Evolutionary conservation across 1,284 basidiomycete species (phyloP), one percentile per base, ranked within the genome.

Genomic region (Ganoderma boninense): DNA sequence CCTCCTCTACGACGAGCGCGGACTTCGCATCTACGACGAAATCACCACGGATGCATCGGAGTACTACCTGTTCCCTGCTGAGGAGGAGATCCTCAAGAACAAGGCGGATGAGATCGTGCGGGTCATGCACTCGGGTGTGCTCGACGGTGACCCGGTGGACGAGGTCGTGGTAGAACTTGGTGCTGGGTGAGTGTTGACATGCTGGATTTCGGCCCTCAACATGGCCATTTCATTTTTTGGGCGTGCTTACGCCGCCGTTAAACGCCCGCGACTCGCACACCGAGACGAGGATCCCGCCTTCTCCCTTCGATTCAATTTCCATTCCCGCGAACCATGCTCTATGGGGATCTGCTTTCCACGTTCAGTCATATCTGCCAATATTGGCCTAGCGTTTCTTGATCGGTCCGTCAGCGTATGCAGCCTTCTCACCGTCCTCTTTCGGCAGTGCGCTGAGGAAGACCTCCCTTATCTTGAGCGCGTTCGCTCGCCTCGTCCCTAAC

Each of bases 381-480:
- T 29, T 40, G 57, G 16, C 57, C 38, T 59, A 59, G 38, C 38
- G n/a, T 62, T 42, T 29, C 60, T 43, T 29, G 16, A 14, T 5
- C 38, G 23, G 10, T 44, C 42, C 38, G 60, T 42, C 23, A 42
- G 7, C 57, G 10, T 18, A 18, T 44, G 38, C 4, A 65, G 42
- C 26, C 64, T 4, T 32, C 54, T 40, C 32, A 32, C 65, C 67
- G 68, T 65, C 71, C 61, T 40, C 20, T 16, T 29, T 62, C 44
- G 29, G 42, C 79, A 97, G 96, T 38, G 89, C 96, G 16, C 84
- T 98, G 52, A 89, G 95, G 78, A 97, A 98, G 86, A 98, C 97
- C 0, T 95, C 95, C 5, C 92, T 95, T 79, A 87, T 99, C 66
- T 86, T 99, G 42, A 86, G 85, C 23, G 94, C 94, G 1, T 86